phyloP scores from a whole-genome alignment of 768 basidiomycete species.

The Lyophyllum decastes region DNA sequence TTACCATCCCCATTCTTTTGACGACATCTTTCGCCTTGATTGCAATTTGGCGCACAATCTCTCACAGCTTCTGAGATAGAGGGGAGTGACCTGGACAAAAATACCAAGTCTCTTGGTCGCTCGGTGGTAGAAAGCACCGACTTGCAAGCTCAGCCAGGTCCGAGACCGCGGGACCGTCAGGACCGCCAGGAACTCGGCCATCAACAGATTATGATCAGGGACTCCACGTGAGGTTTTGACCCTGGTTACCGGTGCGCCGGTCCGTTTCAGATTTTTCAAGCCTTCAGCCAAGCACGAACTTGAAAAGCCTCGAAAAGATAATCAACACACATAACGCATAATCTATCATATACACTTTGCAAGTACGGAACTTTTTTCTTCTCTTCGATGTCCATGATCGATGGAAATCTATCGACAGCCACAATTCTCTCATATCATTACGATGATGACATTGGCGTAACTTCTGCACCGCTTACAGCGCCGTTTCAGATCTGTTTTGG shows the following conservation, averaged over 20 bases:
- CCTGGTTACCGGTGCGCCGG: background rate
- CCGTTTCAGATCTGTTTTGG: background rate
- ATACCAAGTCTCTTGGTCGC: background rate
- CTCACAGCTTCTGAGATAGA: background rate
- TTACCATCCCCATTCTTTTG: background rate
- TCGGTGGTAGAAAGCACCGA: too few species aligned
- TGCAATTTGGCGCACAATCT: background rate
- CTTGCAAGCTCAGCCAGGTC: too few species aligned
- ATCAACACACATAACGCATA: background rate
- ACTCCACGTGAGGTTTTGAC: background rate
- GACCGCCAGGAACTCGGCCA: background rate
- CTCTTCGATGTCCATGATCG: background rate
- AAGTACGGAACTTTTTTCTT: background rate
- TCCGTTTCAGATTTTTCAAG: background rate
- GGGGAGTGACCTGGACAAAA: background rate
- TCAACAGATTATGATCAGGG: background rate
- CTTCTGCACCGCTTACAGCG: background rate
- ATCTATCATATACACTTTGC: background rate
- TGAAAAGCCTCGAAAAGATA: background rate
- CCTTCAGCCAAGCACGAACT: background rate
- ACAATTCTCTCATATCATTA: background rate
- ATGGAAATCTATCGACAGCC: background rate
- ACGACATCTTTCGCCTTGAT: background rate
- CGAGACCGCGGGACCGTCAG: background rate
- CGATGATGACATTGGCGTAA: background rate